phyloP scores from a whole-genome alignment of 371 early-diverging fungal genomes.

The Lichtheimia corymbifera region DNA sequence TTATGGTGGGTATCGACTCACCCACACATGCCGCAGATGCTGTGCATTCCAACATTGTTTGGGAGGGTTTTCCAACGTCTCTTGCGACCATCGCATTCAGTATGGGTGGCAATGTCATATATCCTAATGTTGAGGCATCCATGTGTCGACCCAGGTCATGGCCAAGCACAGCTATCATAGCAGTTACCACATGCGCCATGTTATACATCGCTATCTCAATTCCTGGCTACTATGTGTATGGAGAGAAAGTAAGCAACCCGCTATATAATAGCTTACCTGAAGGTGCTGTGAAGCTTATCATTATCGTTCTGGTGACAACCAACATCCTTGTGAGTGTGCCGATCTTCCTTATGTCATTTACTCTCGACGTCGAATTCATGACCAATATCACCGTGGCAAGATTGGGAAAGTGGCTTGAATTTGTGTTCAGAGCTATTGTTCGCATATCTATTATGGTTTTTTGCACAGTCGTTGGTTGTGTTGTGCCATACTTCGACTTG shows the following conservation, averaged over 20 bases:
- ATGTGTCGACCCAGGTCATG: slow-evolving; percentile 78
- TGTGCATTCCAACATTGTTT: slow-evolving; percentile 40
- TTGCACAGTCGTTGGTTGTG: slow-evolving; percentile 63
- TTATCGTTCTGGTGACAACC: slow-evolving; percentile 74
- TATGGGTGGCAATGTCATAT: slow-evolving; percentile 81
- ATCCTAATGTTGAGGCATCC: slow-evolving; percentile 80
- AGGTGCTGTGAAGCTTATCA: slow-evolving; percentile 59
- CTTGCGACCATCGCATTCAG: slow-evolving; percentile 71
- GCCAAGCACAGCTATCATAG: slow-evolving; percentile 63
- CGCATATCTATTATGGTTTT: slow-evolving; percentile 55
- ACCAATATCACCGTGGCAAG: slow-evolving; percentile 50
- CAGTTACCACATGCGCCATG: slow-evolving; percentile 68
- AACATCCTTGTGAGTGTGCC: slow-evolving; percentile 84
- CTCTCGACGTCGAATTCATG: slow-evolving; percentile 69
- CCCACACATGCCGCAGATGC: slow-evolving; percentile 12
- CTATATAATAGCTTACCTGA: slow-evolving; percentile 72
- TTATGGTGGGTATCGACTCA: slow-evolving; percentile 29
- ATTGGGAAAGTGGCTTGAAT: slow-evolving; percentile 49
- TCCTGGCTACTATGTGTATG: slow-evolving; percentile 83
- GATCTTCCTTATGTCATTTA: slow-evolving; percentile 77
- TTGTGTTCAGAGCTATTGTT: slow-evolving; percentile 53
- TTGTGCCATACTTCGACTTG: slow-evolving; percentile 78
- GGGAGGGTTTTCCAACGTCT: slow-evolving; percentile 55
- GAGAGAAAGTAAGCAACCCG: slow-evolving; percentile 67
- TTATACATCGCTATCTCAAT: slow-evolving; percentile 77